Evolutionary conservation across 2,329 filamentous ascomycete genomes (phyloP).

Genomic region (Dactylellina leptospora): DNA sequence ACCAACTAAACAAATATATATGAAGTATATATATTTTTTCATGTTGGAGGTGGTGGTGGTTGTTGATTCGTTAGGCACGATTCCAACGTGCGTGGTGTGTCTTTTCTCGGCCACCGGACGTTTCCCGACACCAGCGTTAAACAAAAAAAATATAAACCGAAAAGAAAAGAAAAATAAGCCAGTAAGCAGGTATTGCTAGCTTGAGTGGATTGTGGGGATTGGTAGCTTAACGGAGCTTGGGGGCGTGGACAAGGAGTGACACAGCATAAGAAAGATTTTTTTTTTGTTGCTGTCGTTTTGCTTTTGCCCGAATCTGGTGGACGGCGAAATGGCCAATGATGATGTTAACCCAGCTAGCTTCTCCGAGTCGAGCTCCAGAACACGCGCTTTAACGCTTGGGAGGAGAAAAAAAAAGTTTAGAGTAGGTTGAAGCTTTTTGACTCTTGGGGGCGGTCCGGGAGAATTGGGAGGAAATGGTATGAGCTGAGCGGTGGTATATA

Average conservation of each 20-base stretch:
- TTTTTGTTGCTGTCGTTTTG: constrained; percentile 5
- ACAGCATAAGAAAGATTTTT: constrained; percentile 22
- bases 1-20: no score
- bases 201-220: constrained; percentile 17
- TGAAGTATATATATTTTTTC: no score
- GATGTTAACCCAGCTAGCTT: constrained; percentile 1
- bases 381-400: background rate
- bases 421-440: no score
- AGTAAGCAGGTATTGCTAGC: no score
- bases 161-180: no score
- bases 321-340: constrained; percentile 17
- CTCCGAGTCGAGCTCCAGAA: constrained; percentile 26
- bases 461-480: constrained; percentile 3
- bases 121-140: constrained; percentile 34
- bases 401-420: constrained; percentile 1
- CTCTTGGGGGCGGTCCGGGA: constrained; percentile 11
- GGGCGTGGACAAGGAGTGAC: constrained; percentile 20
- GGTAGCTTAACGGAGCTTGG: constrained; percentile 1
- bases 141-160: no score
- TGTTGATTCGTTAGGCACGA: constrained; percentile 5
- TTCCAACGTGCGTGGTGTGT: background rate
- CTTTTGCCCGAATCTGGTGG: constrained; percentile 42
- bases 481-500: constrained; percentile 32
- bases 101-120: constrained; percentile 23
- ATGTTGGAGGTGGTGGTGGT: background rate